These are phyloP conservation scores for Apophysomyces ossiformis DNA, from an alignment of 371 early-diverging fungal species.

Conservation along the genomic window DNA sequence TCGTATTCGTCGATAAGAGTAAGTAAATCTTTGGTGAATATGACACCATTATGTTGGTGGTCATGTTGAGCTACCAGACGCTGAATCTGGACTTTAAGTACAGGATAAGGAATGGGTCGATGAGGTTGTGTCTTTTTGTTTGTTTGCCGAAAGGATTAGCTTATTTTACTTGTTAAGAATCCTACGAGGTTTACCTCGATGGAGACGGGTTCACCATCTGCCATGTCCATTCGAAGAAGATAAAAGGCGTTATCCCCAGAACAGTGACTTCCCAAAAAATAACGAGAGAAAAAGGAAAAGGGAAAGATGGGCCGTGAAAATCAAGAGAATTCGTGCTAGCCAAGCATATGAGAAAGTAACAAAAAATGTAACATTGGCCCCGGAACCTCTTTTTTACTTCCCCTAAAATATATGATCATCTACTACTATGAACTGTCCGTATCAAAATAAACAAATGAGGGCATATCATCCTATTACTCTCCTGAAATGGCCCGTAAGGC, in stretches of 20 bases:
- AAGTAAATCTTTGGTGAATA: conserved; percentile 48
- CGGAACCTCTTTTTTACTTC: background rate
- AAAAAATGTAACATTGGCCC: conserved; percentile 8
- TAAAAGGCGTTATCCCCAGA: background rate
- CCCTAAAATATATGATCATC: background rate
- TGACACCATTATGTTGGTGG: conserved; percentile 30
- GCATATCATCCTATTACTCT: no score
- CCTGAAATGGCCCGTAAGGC: no score
- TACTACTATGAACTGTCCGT: background rate
- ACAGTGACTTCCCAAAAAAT: background rate
- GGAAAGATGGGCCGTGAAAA: conserved; percentile 9
- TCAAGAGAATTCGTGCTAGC: background rate
- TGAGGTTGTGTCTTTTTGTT: conserved; percentile 9
- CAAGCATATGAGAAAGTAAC: background rate
- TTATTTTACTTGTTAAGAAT: background rate
- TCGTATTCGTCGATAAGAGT: conserved; percentile 46
- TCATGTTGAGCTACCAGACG: conserved; percentile 38
- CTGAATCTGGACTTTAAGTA: conserved; percentile 47
- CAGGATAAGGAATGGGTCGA: conserved; percentile 42
- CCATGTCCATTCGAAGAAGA: conserved; percentile 1
- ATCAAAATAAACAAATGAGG: background rate
- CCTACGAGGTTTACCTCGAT: background rate
- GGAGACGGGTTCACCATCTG: background rate
- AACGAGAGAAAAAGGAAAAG: conserved; percentile 3
- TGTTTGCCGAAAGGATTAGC: background rate